A percentile compares a stretch with the other conserved stretches of the same genome.
Evolutionary conservation across 148 eudicot genomes (phyloP).

Genomic region (Arctostaphylos glauca): DNA sequence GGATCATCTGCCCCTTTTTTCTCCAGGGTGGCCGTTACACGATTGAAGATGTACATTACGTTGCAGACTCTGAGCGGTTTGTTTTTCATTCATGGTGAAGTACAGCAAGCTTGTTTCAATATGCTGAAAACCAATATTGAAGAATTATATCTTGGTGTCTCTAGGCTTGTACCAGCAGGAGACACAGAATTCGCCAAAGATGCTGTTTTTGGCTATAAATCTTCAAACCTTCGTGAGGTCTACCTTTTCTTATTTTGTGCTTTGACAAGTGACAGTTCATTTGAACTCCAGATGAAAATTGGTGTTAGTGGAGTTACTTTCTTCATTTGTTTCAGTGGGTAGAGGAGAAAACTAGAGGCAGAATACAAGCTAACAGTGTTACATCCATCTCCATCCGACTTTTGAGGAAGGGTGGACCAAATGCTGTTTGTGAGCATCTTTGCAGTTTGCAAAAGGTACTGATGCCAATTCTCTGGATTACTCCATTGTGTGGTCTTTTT

Average conservation of each 20-base stretch:
- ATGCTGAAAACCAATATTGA: neutral
- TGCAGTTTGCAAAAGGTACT: conserved; percentile 70
- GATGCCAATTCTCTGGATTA: neutral
- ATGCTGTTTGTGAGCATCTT: conserved; percentile 83
- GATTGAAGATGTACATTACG: conserved; percentile 85
- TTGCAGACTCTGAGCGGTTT: conserved; percentile 86
- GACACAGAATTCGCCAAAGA: conserved; percentile 97
- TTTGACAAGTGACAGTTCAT: neutral
- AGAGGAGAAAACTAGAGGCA: conserved; percentile 91
- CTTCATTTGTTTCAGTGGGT: conserved; percentile 63
- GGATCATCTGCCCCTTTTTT: conserved; percentile 98
- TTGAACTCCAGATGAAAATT: neutral
- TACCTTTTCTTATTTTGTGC: conserved; percentile 15
- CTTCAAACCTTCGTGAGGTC: conserved; percentile 93
- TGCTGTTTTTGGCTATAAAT: conserved; percentile 91
- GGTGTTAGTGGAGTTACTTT: conserved; percentile 12
- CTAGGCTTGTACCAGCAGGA: conserved; percentile 97
- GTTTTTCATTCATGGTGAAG: neutral
- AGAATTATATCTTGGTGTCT: conserved; percentile 14
- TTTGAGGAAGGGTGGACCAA: conserved; percentile 82
- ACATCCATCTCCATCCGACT: conserved; percentile 79
- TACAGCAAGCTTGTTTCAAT: neutral
- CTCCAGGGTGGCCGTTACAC: conserved; percentile 99
- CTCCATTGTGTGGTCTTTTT: neutral
- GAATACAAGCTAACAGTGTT: conserved; percentile 64